Base-by-base conservation (phyloP, 257 asterid genomes). In the Parsonsia alboflavescens region DNA sequence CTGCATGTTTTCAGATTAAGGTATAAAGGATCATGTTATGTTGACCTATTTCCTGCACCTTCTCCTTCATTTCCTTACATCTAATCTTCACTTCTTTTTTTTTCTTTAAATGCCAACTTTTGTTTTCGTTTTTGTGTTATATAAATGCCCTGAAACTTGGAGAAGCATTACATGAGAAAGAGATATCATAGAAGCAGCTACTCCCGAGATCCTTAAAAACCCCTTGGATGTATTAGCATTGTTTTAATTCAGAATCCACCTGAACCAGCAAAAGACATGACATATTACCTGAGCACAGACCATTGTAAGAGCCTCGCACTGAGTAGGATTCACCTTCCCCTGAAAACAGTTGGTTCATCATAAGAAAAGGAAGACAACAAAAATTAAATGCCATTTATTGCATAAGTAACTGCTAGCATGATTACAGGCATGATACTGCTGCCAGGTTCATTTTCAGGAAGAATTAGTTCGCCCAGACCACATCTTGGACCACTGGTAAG, bases 401-500 rank as follows among this genome's bases (percentile, higher is more conserved):
- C 39, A 63, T 39, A 19, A 39, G 61, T 67, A 64, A 45, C 33
- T n/a, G 49, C 58, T 62, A 22, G 67, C 26, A n/a, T n/a, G n/a
- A 79, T 52, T 92, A 95, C 98, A 72, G 99, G 99, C 98, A 95
- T 95, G 79, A 95, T 92, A 79, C 99, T 92, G 95, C 99, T 95
- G 76, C 99, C 98, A 42, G 99, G 98, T 85, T 95, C 99, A 87
- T 95, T 95, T 84, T 95, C 99, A 54, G 99, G 99, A 81, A 95
- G 99, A 75, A 88, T 84, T 82, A 92, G 96, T 82, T 95, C 98
- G 36, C 99, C 99, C 16, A 95, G 89, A 81, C 99, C 99, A 82
- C 98, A 95, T 3, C 99, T 97, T 28, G 99, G 99, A 80, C 98
- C 98, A 84, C 99, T 94, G 93, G 26, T 69, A 74, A 8, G 63